Base-by-base conservation (phyloP, 2,329 filamentous ascomycete species). In the Delphinella strobiligena region DNA sequence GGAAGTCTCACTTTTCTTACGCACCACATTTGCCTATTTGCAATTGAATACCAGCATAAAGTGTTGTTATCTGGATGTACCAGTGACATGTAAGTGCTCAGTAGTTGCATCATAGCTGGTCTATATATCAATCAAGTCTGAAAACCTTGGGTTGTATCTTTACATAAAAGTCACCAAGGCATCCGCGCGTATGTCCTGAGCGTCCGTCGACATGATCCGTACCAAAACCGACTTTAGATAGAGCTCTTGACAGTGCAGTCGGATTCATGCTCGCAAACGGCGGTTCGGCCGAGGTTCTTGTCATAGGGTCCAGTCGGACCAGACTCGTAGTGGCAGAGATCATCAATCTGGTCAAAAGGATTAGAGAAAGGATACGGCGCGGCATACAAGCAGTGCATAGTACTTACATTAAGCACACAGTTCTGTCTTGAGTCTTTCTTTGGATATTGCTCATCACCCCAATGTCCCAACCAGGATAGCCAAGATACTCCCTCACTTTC, bases 391-490 rank as follows among this genome's bases (percentile, higher is more conserved):
- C 2, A 7, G 8, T 19, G 29, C 3, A 17, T 14, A 8, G 4
- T 2, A 35, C 38, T 40, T 35, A 40, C 38, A 16, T 24, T 24
- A 18, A 40, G 27, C 10, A 32, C 22, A 31, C 38, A 40, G 24
- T 19, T 40, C 5, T 40, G 38, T 19, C 38, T 30, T n/a, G 24
- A 19, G 18, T 40, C 38, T 2, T 22, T 35, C 15, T 18, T n/a
- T 7, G 31, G 31, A 5, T 40, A 40, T 5, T 40, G 38, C 18
- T 40, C 38, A 17, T 40, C 38, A 7, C 38, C 38, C 38, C 38
- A 40, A 19, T 27, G 34, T 4, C 38, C 38, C 4, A 19, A 7
- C 38, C 38, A 40, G 32, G 24, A 31, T 2, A 40, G 17, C 38
- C 38, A 40, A 4, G 34, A n/a, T 4, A 40, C 38, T 15, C 9